Evolutionary conservation across 2,329 filamentous ascomycete genomes (phyloP), one percentile per base, ranked within the genome.

Genomic region (Colletotrichum sp.): DNA sequence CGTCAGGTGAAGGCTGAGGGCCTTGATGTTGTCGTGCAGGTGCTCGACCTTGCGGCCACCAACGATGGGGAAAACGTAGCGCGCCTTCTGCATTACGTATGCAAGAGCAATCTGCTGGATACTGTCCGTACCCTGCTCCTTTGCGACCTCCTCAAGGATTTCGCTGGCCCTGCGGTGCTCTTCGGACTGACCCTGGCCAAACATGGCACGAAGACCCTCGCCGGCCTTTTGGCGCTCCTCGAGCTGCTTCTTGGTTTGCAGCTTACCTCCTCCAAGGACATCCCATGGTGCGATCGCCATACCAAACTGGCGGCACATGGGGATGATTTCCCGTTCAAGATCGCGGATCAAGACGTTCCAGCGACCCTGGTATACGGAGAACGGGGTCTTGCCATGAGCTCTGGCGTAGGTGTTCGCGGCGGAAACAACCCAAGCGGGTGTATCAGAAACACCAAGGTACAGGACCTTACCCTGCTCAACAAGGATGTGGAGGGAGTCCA

Each of bases 231-330:
- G 75, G 36, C 83, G 78, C 71, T 81, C 78, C 72, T 84, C 82
- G 62, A 85, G 34, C 68, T 81, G 80, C 71, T 83, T 83, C 71
- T 81, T 79, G 18, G 85, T 84, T 81, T 89, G 87, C 82, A 90
- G 88, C 71, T 85, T 84, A 55, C 90, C 90, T 84, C 83, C 87
- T 21, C 90, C 90, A 8, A 92, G 83, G 1, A 88, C 89, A 66
- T 90, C 92, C 91, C 91, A 94, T 0, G 92, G 91, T 0, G 87
- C 84, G 6, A 93, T 78, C 26, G 85, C 92, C 92, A 88, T 87
- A 71, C 85, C 85, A 36, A 84, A 85, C 28, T 82, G 80, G 18
- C 83, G 81, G 8, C 81, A 81, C 85, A 88, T 87, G 5, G 87
- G 87, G 13, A 88, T 79, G 60, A 87, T 85, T 6, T 87, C 85